Conservation (phyloP, 2,329 filamentous ascomycete species). For the Paraphaeosphaeria minitans region DNA sequence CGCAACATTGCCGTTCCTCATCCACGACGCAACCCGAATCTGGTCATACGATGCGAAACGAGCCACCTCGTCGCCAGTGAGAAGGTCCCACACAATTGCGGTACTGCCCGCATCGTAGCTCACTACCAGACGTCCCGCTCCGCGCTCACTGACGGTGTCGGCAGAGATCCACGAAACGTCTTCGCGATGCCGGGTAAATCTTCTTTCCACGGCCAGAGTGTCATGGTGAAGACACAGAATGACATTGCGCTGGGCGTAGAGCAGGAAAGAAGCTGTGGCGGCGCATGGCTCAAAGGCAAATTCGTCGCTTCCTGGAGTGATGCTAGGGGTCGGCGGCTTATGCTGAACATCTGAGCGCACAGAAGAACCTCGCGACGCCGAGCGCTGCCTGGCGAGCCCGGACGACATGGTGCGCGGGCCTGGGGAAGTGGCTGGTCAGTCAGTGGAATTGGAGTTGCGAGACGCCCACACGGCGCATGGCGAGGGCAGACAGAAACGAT, state of each 20-base stretch:
- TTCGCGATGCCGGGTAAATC: slow-evolving; percentile 82
- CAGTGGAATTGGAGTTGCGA: slow-evolving; percentile 32
- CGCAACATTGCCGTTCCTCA: slow-evolving; percentile 94
- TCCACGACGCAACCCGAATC: slow-evolving; percentile 86
- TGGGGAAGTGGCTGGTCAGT: slow-evolving; percentile 31
- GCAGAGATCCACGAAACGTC: slow-evolving; percentile 84
- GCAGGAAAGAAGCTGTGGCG: slow-evolving; percentile 86
- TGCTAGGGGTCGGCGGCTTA: slow-evolving; percentile 50
- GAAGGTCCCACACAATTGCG: slow-evolving; percentile 94
- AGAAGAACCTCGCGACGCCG: slow-evolving; percentile 47
- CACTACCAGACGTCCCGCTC: slow-evolving; percentile 82
- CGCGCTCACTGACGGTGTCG: slow-evolving; percentile 87
- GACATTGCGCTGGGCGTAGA: slow-evolving; percentile 82
- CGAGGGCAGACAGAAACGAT: slow-evolving; percentile 33
- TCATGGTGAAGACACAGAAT: slow-evolving; percentile 92
- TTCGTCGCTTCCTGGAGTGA: slow-evolving; percentile 54
- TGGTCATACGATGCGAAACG: slow-evolving; percentile 92
- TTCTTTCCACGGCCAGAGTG: slow-evolving; percentile 83
- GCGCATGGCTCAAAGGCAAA: slow-evolving; percentile 81
- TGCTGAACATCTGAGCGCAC: slow-evolving; percentile 41
- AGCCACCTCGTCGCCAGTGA: slow-evolving; percentile 87
- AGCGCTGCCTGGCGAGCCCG: slow-evolving; percentile 49
- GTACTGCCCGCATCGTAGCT: slow-evolving; percentile 92
- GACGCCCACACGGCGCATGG: slow-evolving; percentile 32
- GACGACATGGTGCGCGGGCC: slow-evolving; percentile 51